A percentile compares a stretch with the other conserved stretches of the same genome.
Evolutionary conservation across 768 basidiomycete species (phyloP).

Genomic region (Trametes elegans): DNA sequence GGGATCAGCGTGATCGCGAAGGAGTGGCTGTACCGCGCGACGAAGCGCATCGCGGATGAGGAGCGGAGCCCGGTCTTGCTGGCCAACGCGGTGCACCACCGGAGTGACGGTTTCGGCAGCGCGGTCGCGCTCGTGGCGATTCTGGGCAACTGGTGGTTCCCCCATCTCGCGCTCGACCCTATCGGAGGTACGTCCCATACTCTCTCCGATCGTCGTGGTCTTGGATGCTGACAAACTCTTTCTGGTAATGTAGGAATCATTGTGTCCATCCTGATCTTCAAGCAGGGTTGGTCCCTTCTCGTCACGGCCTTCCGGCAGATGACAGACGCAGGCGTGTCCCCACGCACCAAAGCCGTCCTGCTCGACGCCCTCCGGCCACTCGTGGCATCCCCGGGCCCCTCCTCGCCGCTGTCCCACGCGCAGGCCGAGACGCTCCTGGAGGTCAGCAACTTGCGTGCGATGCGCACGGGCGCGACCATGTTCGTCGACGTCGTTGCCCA

Average conservation of each 20-base stretch:
- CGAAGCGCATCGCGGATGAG: conserved; percentile 85
- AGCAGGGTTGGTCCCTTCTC: conserved; percentile 70
- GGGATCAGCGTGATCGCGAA: conserved; percentile 75
- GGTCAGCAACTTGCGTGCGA: conserved; percentile 61
- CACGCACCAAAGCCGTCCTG: conserved; percentile 50
- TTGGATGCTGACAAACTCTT: not conserved
- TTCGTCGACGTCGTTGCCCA: conserved; percentile 80
- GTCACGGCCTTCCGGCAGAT: conserved; percentile 75
- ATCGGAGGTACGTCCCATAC: conserved; percentile 67
- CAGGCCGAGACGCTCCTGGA: conserved; percentile 39
- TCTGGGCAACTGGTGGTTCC: conserved; percentile 83
- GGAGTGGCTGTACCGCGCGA: conserved; percentile 91
- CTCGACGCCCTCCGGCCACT: conserved; percentile 56
- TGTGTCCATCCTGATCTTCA: conserved; percentile 87
- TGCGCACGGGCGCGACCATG: conserved; percentile 76
- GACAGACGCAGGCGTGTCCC: conserved; percentile 78
- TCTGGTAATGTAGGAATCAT: conserved; percentile 57
- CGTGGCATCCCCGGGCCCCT: conserved; percentile 28
- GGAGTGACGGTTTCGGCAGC: conserved; percentile 96
- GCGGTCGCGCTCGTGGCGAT: conserved; percentile 91
- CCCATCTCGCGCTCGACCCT: conserved; percentile 87
- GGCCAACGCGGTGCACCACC: conserved; percentile 97
- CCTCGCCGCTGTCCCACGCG: not conserved
- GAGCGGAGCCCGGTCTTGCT: conserved; percentile 88
- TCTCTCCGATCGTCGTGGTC: not conserved